Evolutionary conservation across 306 rosid species (phyloP).

Genomic region (Myrica gale): DNA sequence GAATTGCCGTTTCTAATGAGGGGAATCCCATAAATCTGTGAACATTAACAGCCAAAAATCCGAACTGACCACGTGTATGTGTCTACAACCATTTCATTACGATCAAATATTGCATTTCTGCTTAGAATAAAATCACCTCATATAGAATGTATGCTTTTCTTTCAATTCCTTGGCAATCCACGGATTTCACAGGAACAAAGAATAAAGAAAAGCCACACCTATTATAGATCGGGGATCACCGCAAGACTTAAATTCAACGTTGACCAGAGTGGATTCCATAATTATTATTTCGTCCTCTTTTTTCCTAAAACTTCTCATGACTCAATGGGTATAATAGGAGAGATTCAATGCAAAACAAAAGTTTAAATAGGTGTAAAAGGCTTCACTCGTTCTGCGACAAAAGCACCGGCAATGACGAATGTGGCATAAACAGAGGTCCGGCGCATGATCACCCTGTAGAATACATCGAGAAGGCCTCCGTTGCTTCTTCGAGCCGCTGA

Average conservation of each 20-base stretch:
- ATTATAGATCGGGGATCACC: not conserved
- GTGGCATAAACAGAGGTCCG: conserved; percentile 83
- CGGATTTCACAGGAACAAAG: not conserved
- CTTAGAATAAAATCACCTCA: too few species aligned
- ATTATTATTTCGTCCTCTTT: not conserved
- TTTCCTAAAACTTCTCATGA: conserved; percentile 5
- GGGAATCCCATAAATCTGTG: not conserved
- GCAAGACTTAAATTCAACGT: not conserved
- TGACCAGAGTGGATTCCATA: not conserved
- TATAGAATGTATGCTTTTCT: too few species aligned
- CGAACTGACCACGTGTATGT: too few species aligned
- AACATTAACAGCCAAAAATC: not conserved
- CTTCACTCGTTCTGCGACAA: conserved; percentile 85
- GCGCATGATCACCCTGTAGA: conserved; percentile 83
- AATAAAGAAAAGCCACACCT: not conserved
- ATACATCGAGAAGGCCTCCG: conserved; percentile 74
- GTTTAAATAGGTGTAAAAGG: not conserved
- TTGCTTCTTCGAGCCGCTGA: conserved; percentile 54
- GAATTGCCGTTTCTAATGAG: not conserved
- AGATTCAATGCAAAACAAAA: not conserved
- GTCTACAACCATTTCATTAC: too few species aligned
- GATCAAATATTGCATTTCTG: too few species aligned
- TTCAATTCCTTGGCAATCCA: not conserved
- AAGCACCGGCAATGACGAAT: conserved; percentile 89
- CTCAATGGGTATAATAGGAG: not conserved